Base-by-base conservation (phyloP, 257 asterid genomes). In the Ligustrum vulgare region DNA sequence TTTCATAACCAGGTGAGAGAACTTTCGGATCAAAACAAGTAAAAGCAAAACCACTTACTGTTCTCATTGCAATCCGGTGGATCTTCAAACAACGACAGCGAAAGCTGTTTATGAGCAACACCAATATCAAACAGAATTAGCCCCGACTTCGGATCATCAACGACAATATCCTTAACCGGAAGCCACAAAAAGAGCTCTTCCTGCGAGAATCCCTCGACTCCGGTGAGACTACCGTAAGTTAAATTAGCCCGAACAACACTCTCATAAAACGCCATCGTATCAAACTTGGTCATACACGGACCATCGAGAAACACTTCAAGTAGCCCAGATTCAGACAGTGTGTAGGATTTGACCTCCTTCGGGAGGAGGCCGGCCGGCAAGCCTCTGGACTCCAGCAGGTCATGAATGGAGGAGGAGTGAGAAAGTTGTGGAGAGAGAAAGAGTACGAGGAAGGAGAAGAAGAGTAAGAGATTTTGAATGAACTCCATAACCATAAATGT, bases 131-230 rank as follows among this genome's bases (percentile, higher is more conserved):
- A 87, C 3, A 92, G 84, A 7, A 94, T 94, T 2, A 94, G 77
- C 13, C 98, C 98, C 6, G 98, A 91, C 22, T 11, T 72, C 2
- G 96, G 98, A 80, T 94, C 92, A 69, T 87, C 87, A 36, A 94
- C 93, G 16, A 86, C 81, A 35, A 94, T 92, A 56, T 87, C 98
- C 37, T 90, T 92, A 0, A 94, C 98, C 0, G 98, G 98, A 13
- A 94, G 71, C 98, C 98, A 94, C 0, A 94, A 84, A 47, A 94
- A 94, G n/a, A 94, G 92, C 82, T 94, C 98, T 66, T 94, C 98
- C 82, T 94, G 98, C 2, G 98, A 89, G 16, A 94, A 73, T 1
- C 98, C 98, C 35, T 92, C 80, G 3, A 94, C 93, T 9, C 92
- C 97, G 51, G 87, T 83, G 74, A 94, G 91, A 47, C 96, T 87